Evolutionary conservation across 225 moss, liverwort and hornwort genomes (phyloP), one percentile per base, ranked within the genome.

Genomic region (Straminergon stramineum): DNA sequence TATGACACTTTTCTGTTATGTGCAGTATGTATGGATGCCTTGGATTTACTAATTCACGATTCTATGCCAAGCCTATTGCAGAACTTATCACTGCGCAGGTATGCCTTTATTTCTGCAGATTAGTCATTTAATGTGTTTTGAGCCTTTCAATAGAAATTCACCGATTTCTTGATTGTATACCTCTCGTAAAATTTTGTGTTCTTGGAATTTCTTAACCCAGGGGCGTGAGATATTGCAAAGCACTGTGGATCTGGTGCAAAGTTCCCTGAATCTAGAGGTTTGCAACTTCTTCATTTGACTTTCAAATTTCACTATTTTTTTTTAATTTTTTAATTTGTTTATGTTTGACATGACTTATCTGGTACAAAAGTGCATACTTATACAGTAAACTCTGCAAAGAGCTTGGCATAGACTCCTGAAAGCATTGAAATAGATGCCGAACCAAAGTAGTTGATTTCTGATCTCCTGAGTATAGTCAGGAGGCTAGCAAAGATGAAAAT

Each of bases 71-170:
- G 88, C 99, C 99, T 68, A 97, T 99, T 69, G 99, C 99, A 53
- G 99, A 99, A 89, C 97, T 99, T 81, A 95, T 99, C 84, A 99
- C 99, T 78, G 96, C 96, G 24, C 99, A 99, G 96, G 99, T 99
- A 88, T 82, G 84, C 19, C 37, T 89, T 48, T 28, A 84, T 83
- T 81, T 81, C 69, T 77, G 45, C 39, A 82, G 53, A 60, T 73
- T 45, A 10, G 56, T 79, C 35, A 37, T 58, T 58, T 45, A 45
- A 39, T 75, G 34, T 79, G 28, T 67, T 79, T 76, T 85, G 82
- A 92, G 78, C 19, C 68, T 53, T 52, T 79, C 56, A 43, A 26
- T 11, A 27, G n/a, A 73, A 70, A 65, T 88, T 45, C n/a, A 39
- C 63, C 28, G 32, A 30, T 66, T 75, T 45, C 41, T 39, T 81